phyloP scores from a whole-genome alignment of 2,329 filamentous ascomycete species.

The Berkeleyomyces rouxiae region DNA sequence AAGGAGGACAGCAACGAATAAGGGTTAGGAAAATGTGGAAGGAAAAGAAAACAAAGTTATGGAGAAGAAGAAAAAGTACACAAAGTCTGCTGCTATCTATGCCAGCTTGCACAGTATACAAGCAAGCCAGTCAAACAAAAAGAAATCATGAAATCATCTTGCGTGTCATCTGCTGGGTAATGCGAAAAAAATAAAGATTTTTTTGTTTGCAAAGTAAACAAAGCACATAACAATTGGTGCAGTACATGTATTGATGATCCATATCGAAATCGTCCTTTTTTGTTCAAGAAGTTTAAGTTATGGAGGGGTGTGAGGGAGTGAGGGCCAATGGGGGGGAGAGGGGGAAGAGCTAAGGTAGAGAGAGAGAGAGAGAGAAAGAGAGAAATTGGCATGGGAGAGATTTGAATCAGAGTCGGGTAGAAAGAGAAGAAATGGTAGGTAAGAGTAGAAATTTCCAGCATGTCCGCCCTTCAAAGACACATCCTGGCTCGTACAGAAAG shows the following conservation, averaged over 20 bases:
- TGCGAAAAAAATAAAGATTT: not conserved
- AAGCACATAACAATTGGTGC: not conserved
- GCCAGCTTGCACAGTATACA: not conserved
- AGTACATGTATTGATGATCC: conserved; percentile 4
- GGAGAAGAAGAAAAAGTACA: not conserved
- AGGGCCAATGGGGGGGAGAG: no score
- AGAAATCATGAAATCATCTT: not conserved
- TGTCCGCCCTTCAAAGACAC: no score
- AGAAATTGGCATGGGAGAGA: not conserved
- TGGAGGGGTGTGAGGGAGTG: no score
- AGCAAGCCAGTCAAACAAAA: not conserved
- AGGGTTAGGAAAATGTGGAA: not conserved
- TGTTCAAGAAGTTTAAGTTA: no score
- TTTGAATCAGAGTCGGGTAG: no score
- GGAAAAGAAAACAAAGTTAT: not conserved
- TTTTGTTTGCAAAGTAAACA: not conserved
- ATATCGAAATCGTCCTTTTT: not conserved
- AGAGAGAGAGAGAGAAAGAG: not conserved
- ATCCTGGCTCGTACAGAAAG: no score
- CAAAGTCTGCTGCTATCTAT: not conserved
- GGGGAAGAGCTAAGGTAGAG: not conserved
- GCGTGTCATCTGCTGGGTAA: not conserved
- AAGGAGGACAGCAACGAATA: not conserved
- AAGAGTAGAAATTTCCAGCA: no score
- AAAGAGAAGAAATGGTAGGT: no score